These are phyloP conservation scores for Coemansia sp. DNA, from an alignment of 192 early-diverging fungal species.

Conservation along the genomic window DNA sequence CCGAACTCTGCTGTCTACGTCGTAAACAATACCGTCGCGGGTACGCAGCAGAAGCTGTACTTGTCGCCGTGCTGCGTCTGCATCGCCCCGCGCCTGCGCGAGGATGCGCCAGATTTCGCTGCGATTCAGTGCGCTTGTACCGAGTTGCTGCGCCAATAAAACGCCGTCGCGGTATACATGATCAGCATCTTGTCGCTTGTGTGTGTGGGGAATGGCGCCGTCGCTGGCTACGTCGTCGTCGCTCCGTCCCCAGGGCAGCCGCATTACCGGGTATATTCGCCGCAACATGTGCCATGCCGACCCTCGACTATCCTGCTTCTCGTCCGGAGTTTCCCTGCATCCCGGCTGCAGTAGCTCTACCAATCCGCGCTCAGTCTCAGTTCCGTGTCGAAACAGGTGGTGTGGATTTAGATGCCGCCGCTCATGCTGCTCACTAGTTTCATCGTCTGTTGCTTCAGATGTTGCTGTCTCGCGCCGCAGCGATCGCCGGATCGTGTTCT, in stretches of 20 bases:
- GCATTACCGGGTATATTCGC: slow-evolving; percentile 1
- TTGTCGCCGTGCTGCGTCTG: slow-evolving; percentile 14
- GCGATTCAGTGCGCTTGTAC: slow-evolving; percentile 17
- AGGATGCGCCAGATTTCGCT: slow-evolving; percentile 19
- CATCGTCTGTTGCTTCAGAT: neutral
- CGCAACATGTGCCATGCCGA: slow-evolving; percentile 11
- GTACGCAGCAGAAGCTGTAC: slow-evolving; percentile 26
- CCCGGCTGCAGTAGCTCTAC: slow-evolving; percentile 16
- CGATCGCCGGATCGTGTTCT: slow-evolving; percentile 14
- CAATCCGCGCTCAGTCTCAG: slow-evolving; percentile 14
- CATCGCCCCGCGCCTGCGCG: slow-evolving; percentile 19
- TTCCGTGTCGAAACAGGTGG: neutral
- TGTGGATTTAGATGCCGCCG: slow-evolving; percentile 1
- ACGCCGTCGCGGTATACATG: slow-evolving; percentile 9
- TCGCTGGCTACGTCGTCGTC: slow-evolving; percentile 41
- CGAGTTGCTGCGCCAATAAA: slow-evolving; percentile 24
- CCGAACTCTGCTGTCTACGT: slow-evolving; percentile 11
- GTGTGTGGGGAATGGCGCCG: slow-evolving; percentile 21
- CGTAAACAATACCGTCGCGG: slow-evolving; percentile 33
- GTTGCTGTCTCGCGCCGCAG: slow-evolving; percentile 13
- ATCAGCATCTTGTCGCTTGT: slow-evolving; percentile 17
- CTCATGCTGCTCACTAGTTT: neutral
- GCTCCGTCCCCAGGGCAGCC: neutral
- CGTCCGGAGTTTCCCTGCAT: slow-evolving; percentile 3
- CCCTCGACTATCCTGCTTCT: neutral